These are phyloP conservation scores for Beauveria australis DNA, from an alignment of 2,329 filamentous ascomycete genomes.

Conservation along the genomic window DNA sequence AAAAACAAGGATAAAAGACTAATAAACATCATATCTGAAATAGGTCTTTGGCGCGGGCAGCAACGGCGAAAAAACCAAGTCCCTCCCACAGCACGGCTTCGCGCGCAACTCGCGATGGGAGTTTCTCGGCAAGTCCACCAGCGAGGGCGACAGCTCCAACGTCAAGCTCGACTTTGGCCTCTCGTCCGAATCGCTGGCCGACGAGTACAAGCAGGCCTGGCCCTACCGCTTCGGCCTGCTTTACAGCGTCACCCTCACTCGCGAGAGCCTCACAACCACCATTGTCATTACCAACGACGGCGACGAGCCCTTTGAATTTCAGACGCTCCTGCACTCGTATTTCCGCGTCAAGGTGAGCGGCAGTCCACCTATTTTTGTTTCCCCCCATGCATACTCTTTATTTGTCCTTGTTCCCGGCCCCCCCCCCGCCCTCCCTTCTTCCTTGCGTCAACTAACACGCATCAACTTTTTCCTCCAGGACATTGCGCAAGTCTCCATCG, in stretches of 20 bases:
- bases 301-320: conserved; percentile 75
- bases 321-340: conserved; percentile 88
- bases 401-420: no score
- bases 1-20: no score
- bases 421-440: no score
- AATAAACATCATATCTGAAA: no score
- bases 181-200: conserved; percentile 61
- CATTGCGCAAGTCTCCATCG: conserved; percentile 63
- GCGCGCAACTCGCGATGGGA: conserved; percentile 88
- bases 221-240: conserved; percentile 80
- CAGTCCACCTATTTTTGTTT: not conserved
- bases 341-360: conserved; percentile 63
- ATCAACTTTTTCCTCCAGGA: conserved; percentile 45
- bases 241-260: conserved; percentile 82
- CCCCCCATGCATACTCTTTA: no score
- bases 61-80: conserved; percentile 65
- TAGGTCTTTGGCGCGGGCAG: conserved; percentile 81
- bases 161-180: conserved; percentile 97
- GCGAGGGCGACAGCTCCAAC: conserved; percentile 48
- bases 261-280: conserved; percentile 67
- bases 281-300: conserved; percentile 88
- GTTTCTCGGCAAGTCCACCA: conserved; percentile 74
- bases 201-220: conserved; percentile 66
- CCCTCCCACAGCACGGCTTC: conserved; percentile 89
- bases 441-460: no score